These are phyloP conservation scores for Cytospora chrysosperma DNA, from an alignment of 2,329 filamentous ascomycete species.

Conservation along the genomic window DNA sequence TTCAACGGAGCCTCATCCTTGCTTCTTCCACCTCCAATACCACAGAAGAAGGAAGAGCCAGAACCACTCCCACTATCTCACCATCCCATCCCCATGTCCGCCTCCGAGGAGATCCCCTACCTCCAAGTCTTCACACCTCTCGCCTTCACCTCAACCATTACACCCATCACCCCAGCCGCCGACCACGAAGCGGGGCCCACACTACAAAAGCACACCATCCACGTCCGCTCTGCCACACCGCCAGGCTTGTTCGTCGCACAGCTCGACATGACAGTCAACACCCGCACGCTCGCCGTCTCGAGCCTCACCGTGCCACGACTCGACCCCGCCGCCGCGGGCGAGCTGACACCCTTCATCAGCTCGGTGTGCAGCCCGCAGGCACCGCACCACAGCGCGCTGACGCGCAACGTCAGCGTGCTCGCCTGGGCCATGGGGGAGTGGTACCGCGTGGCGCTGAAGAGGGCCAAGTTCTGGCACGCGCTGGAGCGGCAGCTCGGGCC, in stretches of 20 bases:
- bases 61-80: conserved; percentile 56
- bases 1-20: conserved; percentile 36
- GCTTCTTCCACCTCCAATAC: conserved; percentile 8
- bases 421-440: conserved; percentile 70
- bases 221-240: conserved; percentile 44
- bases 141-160: conserved; percentile 55
- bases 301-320: conserved; percentile 54
- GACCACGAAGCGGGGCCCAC: conserved; percentile 33
- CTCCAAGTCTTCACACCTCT: conserved; percentile 71
- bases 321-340: conserved; percentile 56
- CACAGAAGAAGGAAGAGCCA: conserved; percentile 33
- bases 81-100: conserved; percentile 60
- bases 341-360: conserved; percentile 56
- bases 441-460: conserved; percentile 58
- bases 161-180: conserved; percentile 40
- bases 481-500: conserved; percentile 48
- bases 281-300: conserved; percentile 49
- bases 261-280: conserved; percentile 59
- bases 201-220: conserved; percentile 57
- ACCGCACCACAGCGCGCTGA: conserved; percentile 40
- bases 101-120: conserved; percentile 66
- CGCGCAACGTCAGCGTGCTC: conserved; percentile 57
- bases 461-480: conserved; percentile 62
- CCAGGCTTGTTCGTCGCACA: conserved; percentile 57
- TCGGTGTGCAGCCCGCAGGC: conserved; percentile 36